These are phyloP conservation scores for Rutidosis leptorrhynchoides DNA, from an alignment of 129 eudicot species.

Conservation along the genomic window DNA sequence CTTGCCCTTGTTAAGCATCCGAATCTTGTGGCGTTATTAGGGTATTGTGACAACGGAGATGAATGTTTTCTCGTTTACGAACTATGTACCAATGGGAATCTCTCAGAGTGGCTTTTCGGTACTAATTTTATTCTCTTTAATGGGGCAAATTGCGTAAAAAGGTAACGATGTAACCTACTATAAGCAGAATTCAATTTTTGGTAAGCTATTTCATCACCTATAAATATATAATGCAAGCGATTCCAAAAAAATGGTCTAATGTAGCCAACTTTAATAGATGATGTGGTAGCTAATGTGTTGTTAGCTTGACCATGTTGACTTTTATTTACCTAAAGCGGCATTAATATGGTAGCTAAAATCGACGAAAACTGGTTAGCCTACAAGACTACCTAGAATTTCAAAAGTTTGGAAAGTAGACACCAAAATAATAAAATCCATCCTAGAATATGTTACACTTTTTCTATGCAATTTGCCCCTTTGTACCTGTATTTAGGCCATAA, in stretches of 20 bases:
- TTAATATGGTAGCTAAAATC: neutral
- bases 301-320: constrained; percentile 1
- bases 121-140: constrained; percentile 13
- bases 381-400: neutral
- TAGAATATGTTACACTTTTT: neutral
- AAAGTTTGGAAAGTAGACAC: neutral
- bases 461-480: neutral
- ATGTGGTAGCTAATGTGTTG: neutral
- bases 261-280: neutral
- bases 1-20: constrained; percentile 60
- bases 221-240: neutral
- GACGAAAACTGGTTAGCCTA: neutral
- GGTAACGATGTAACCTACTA: neutral
- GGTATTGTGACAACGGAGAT: constrained; percentile 50
- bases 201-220: neutral
- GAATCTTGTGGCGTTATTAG: constrained; percentile 57
- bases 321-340: neutral
- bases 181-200: neutral
- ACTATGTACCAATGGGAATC: constrained; percentile 61
- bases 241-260: neutral
- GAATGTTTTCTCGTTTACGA: constrained; percentile 64
- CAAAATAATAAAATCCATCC: neutral
- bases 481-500: neutral
- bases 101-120: constrained; percentile 67
- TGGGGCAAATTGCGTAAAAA: neutral